Evolutionary conservation across 2,329 filamentous ascomycete genomes (phyloP), one percentile per base, ranked within the genome.

Genomic region (Diplodia mutila): DNA sequence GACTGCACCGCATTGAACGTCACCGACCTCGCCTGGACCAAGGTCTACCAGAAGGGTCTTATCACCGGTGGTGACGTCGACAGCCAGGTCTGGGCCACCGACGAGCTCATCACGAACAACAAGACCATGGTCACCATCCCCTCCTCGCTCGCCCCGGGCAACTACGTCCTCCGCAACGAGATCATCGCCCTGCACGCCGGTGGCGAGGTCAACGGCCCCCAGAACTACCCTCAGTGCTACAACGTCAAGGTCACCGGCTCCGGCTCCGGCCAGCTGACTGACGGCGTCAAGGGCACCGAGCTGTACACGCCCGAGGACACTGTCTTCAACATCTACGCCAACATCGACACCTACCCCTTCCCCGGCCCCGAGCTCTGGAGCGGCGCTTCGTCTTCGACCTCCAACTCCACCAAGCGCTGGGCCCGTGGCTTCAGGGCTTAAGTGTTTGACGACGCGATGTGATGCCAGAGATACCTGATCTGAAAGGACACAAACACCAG

Each of bases 161-260:
- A 76, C 72, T 78, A 77, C 63, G 75, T 77, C 49, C 73, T 78
- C 53, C 74, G 76, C 67, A 76, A 75, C 21, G 76, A 78, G 68
- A 75, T 78, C 55, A 71, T 71, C 4, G 65, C 54, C 29, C 73
- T 78, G 67, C 76, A 78, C 72, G 76, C 76, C 72, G 76, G 75
- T 66, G 76, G 76, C 53, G 69, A 69, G 32, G 73, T 76, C 49
- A 69, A 70, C 32, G 63, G 76, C 54, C 71, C 75, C 66, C 76
- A 78, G 67, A 75, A 76, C 72, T 78, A 75, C 75, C 76, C 76
- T 8, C 75, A 77, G 69, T 75, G 74, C 21, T 76, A 76, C 72
- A 78, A 77, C 69, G 72, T 78, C 71, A 73, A 75, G 67, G 71
- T 78, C 42, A 73, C 73, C 8, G 74, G 74, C 23, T 75, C 75